phyloP scores from a whole-genome alignment of 2,329 filamentous ascomycete genomes.

The Ceratocystis destructans region DNA sequence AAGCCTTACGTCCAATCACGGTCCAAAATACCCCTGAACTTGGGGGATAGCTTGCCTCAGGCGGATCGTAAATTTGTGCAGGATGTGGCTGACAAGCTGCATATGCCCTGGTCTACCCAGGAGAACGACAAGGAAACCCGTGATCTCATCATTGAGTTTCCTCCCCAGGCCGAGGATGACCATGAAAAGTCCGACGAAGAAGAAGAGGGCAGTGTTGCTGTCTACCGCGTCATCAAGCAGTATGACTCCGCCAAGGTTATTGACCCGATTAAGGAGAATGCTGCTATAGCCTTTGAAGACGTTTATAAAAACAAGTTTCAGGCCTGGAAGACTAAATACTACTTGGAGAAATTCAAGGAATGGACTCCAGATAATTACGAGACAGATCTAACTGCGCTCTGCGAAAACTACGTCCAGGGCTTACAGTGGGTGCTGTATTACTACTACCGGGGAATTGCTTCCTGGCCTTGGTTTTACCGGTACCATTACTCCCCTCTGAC shows the following conservation, averaged over 20 bases:
- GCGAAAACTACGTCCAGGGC: constrained; percentile 95
- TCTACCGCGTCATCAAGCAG: constrained; percentile 71
- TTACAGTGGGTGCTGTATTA: constrained; percentile 97
- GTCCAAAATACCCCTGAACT: constrained; percentile 50
- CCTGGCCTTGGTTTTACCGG: constrained; percentile 95
- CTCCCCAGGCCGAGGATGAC: constrained; percentile 35
- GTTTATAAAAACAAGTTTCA: constrained; percentile 85
- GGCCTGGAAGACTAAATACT: constrained; percentile 91
- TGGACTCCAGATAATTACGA: constrained; percentile 71
- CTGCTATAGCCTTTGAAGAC: constrained; percentile 61
- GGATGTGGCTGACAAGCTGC: constrained; percentile 56
- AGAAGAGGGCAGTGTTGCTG: constrained; percentile 74
- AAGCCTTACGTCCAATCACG: constrained; percentile 70
- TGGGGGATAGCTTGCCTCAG: constrained; percentile 60
- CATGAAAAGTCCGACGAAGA: constrained; percentile 50
- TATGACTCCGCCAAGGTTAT: constrained; percentile 84
- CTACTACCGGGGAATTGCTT: constrained; percentile 93
- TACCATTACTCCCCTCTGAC: constrained; percentile 98
- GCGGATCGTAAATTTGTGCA: constrained; percentile 88
- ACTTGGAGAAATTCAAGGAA: constrained; percentile 70
- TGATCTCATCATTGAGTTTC: constrained; percentile 38
- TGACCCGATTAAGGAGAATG: constrained; percentile 66
- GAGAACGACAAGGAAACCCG: constrained; percentile 43
- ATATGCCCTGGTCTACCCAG: constrained; percentile 43
- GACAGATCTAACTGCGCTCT: constrained; percentile 61